These are phyloP conservation scores for Phytophthora cactorum DNA, from an alignment of 352 stramenopile genomes.

Conservation along the genomic window DNA sequence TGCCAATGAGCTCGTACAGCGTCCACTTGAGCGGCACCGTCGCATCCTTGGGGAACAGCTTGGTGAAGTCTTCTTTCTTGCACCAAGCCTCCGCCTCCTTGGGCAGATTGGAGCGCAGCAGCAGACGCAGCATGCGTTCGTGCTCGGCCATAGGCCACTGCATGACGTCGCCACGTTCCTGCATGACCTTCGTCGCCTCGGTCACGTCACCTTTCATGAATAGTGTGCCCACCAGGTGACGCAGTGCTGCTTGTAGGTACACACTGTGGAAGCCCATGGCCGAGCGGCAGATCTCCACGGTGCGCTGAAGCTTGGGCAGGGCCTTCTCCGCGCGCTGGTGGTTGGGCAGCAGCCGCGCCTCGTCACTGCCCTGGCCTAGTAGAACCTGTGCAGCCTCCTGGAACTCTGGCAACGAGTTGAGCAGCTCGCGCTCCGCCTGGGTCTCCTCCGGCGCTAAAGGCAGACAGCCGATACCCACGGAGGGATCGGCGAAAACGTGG, in stretches of 20 bases:
- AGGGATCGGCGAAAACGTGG: conserved; percentile 57
- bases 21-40: conserved; percentile 73
- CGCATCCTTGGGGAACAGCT: conserved; percentile 62
- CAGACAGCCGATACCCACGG: conserved; percentile 72
- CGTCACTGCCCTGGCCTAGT: conserved; percentile 45
- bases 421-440: conserved; percentile 67
- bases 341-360: conserved; percentile 48
- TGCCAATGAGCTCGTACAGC: conserved; percentile 73
- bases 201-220: conserved; percentile 70
- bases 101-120: conserved; percentile 63
- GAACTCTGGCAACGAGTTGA: conserved; percentile 72
- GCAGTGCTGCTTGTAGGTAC: conserved; percentile 65
- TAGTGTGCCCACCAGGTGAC: conserved; percentile 65
- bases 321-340: conserved; percentile 55
- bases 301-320: conserved; percentile 62
- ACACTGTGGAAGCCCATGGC: conserved; percentile 78
- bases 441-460: conserved; percentile 70
- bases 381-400: conserved; percentile 66
- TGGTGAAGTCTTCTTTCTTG: conserved; percentile 60
- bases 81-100: conserved; percentile 54
- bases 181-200: conserved; percentile 59
- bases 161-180: conserved; percentile 76
- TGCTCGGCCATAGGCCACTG: conserved; percentile 73
- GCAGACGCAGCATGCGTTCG: conserved; percentile 68
- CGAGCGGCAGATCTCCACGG: conserved; percentile 78